A percentile compares a stretch with the other conserved stretches of the same genome.
Conservation (phyloP, 2,329 filamentous ascomycete genomes). For the Neospermospora avenae region DNA sequence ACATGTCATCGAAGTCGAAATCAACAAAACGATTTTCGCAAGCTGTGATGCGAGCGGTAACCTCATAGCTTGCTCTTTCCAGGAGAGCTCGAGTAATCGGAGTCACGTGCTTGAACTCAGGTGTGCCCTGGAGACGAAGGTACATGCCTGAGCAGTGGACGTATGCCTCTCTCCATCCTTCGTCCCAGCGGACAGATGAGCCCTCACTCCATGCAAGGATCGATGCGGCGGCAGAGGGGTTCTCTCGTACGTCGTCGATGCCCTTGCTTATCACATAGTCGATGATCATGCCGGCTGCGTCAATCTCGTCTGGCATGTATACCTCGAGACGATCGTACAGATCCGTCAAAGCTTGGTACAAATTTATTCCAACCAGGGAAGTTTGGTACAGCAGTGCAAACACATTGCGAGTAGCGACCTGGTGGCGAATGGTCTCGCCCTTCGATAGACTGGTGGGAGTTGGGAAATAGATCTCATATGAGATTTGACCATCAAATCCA, state of each 20-base stretch:
- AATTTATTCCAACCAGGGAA: slow-evolving; percentile 61
- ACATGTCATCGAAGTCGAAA: slow-evolving; percentile 62
- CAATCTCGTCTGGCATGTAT: slow-evolving; percentile 54
- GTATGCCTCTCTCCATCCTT: slow-evolving; percentile 66
- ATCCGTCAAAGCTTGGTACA: slow-evolving; percentile 54
- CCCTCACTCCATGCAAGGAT: slow-evolving; percentile 65
- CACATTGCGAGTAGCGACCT: slow-evolving; percentile 54
- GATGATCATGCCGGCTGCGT: slow-evolving; percentile 57
- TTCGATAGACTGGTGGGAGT: slow-evolving; percentile 48
- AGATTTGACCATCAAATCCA: slow-evolving; percentile 49
- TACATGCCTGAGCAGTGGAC: slow-evolving; percentile 65
- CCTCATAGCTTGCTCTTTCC: slow-evolving; percentile 58
- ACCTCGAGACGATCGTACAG: slow-evolving; percentile 57
- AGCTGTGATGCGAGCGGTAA: slow-evolving; percentile 58
- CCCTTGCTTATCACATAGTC: slow-evolving; percentile 57
- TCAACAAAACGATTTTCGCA: slow-evolving; percentile 58
- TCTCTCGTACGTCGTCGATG: slow-evolving; percentile 62
- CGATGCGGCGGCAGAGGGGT: slow-evolving; percentile 55
- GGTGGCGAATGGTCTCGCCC: slow-evolving; percentile 51
- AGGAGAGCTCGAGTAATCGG: slow-evolving; percentile 61
- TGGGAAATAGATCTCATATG: slow-evolving; percentile 62
- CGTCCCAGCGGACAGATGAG: slow-evolving; percentile 57
- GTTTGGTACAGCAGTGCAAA: slow-evolving; percentile 63
- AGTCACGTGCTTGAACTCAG: slow-evolving; percentile 57
- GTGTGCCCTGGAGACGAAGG: slow-evolving; percentile 45